A percentile compares a stretch with the other conserved stretches of the same genome.
These are phyloP conservation scores for Aurifilum marmelostoma DNA, from an alignment of 2,329 filamentous ascomycete genomes.

Conservation along the genomic window DNA sequence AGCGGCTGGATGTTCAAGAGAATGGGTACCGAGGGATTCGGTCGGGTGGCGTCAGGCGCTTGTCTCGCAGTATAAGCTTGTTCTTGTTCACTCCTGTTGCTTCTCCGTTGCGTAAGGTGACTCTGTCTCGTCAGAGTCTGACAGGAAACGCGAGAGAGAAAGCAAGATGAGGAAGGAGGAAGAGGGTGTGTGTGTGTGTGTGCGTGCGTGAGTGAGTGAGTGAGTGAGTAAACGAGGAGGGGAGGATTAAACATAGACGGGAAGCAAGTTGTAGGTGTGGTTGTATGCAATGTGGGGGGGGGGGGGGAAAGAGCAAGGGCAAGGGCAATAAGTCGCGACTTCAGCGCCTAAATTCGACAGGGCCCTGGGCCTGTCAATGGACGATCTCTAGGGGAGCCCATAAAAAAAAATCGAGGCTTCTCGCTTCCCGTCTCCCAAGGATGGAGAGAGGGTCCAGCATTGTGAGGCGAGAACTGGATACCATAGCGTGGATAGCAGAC, in stretches of 20 bases:
- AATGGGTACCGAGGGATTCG: constrained; percentile 9
- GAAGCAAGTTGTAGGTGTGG: constrained; percentile 31
- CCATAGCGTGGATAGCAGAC: background rate
- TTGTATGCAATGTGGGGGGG: constrained; percentile 40
- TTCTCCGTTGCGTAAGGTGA: constrained; percentile 16
- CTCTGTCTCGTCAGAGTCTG: constrained; percentile 17
- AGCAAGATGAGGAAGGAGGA: constrained; percentile 10
- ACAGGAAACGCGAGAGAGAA: constrained; percentile 15
- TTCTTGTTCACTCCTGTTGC: constrained; percentile 7
- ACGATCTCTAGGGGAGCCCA: constrained; percentile 38
- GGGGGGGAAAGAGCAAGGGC: background rate
- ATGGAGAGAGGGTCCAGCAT: constrained; percentile 43
- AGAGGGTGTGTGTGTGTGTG: constrained; percentile 25
- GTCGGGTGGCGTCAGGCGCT: constrained; percentile 40
- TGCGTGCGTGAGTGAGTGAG: constrained; percentile 26
- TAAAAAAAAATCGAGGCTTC: constrained; percentile 49
- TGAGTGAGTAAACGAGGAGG: constrained; percentile 28
- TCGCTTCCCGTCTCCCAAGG: constrained; percentile 42
- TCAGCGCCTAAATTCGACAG: constrained; percentile 47
- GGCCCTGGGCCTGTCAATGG: constrained; percentile 48
- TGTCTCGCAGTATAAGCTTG: constrained; percentile 39
- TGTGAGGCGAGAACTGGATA: constrained; percentile 35
- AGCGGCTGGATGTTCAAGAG: constrained; percentile 32
- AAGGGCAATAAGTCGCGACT: constrained; percentile 45
- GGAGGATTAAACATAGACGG: constrained; percentile 27